A percentile compares a stretch with the other conserved stretches of the same genome.
Evolutionary conservation across 495 filamentous ascomycete genomes (phyloP).

Genomic region (Chaetomium tenue): DNA sequence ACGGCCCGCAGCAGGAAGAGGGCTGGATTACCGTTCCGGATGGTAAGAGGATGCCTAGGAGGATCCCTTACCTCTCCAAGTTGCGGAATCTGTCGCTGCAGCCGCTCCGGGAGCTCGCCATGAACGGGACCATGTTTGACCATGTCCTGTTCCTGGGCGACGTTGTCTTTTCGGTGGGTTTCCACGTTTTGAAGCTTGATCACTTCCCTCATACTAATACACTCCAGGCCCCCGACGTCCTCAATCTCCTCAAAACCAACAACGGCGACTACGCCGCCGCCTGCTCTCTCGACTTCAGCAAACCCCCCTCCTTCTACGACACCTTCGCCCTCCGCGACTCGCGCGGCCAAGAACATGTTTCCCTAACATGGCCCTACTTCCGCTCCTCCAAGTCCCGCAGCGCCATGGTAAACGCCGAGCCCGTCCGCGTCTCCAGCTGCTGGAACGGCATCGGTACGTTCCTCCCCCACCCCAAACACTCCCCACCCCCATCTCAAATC

Average conservation of each 20-base stretch:
- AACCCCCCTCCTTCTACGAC: constrained; percentile 71
- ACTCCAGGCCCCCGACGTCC: constrained; percentile 51
- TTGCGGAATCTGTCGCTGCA: constrained; percentile 59
- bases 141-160: constrained; percentile 73
- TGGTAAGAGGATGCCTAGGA: constrained; percentile 53
- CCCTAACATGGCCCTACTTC: constrained; percentile 78
- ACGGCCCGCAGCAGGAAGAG: constrained; percentile 37
- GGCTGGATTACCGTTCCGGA: constrained; percentile 60
- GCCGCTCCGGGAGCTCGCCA: constrained; percentile 50
- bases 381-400: constrained; percentile 56
- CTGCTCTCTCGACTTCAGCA: constrained; percentile 74
- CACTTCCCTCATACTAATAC: constrained; percentile 7
- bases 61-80: constrained; percentile 67
- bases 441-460: constrained; percentile 73
- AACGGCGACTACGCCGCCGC: constrained; percentile 73
- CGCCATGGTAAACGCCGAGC: constrained; percentile 53
- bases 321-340: constrained; percentile 80
- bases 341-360: constrained; percentile 58
- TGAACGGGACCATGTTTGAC: constrained; percentile 58
- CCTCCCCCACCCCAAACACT: neutral
- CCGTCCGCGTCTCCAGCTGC: constrained; percentile 71
- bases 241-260: constrained; percentile 69
- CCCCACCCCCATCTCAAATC: constrained; percentile 14
- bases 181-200: neutral
- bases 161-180: constrained; percentile 66